A percentile compares a stretch with the other conserved stretches of the same genome.
These are phyloP conservation scores for Vaucheria bursata DNA, from an alignment of 352 stramenopile genomes.

Conservation along the genomic window DNA sequence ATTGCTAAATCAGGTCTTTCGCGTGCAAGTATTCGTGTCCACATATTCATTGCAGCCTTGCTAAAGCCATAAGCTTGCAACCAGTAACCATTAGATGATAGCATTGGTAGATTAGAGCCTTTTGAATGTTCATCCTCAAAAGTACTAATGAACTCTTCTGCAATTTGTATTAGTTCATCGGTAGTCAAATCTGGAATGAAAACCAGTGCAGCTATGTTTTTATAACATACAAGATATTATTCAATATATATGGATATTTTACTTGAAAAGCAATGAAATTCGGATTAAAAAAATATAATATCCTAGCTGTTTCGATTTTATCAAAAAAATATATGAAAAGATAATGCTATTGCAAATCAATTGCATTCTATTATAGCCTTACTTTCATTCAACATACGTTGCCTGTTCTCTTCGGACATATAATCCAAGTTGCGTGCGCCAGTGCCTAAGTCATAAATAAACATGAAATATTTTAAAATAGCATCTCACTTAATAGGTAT, in stretches of 20 bases:
- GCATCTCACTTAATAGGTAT: too few relatives aligned
- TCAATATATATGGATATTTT: too few relatives aligned
- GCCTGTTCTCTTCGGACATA: neutral
- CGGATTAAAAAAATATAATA: too few relatives aligned
- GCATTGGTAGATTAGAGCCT: neutral
- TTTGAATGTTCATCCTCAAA: neutral
- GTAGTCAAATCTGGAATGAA: slow-evolving; percentile 1
- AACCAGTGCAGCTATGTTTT: neutral
- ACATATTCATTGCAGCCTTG: slow-evolving; percentile 1
- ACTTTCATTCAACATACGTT: neutral
- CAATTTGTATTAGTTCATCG: neutral
- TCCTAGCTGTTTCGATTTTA: too few relatives aligned
- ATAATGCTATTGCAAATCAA: too few relatives aligned
- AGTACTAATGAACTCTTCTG: neutral
- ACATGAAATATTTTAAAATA: neutral
- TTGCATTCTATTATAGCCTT: too few relatives aligned
- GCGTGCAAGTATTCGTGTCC: neutral
- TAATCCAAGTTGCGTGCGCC: neutral
- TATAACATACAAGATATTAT: too few relatives aligned
- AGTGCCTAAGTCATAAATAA: neutral
- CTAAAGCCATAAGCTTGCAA: slow-evolving; percentile 11
- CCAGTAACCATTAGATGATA: neutral
- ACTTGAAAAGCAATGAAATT: too few relatives aligned
- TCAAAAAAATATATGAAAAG: too few relatives aligned
- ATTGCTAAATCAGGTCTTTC: neutral